Conservation (phyloP, 2,329 filamentous ascomycete genomes). For the Nemania serpens region DNA sequence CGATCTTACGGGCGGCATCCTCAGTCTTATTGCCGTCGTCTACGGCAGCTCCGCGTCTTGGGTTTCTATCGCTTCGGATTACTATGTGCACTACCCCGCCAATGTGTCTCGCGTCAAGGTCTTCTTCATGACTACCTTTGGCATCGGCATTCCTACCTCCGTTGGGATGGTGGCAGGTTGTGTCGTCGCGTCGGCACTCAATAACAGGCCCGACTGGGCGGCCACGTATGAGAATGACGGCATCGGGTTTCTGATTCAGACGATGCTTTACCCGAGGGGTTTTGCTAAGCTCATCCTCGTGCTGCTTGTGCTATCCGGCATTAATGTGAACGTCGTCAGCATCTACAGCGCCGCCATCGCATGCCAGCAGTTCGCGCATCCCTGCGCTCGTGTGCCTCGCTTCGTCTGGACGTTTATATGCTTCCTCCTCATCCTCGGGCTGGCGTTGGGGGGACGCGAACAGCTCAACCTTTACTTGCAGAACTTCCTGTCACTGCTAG, state of each 20-base stretch:
- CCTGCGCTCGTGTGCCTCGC: constrained; percentile 50
- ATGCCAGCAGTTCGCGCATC: constrained; percentile 49
- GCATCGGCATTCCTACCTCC: constrained; percentile 53
- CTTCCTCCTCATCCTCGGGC: constrained; percentile 50
- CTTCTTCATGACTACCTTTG: constrained; percentile 53
- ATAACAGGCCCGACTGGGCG: constrained; percentile 47
- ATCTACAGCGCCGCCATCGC: constrained; percentile 48
- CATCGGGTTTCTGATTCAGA: constrained; percentile 52
- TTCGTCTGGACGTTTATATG: constrained; percentile 53
- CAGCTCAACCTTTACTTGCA: constrained; percentile 50
- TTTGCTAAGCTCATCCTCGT: constrained; percentile 49
- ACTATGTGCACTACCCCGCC: constrained; percentile 54
- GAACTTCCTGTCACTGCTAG: constrained; percentile 54
- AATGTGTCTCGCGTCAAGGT: constrained; percentile 52
- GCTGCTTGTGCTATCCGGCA: constrained; percentile 48
- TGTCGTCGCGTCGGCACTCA: constrained; percentile 49
- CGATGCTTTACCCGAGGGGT: constrained; percentile 49
- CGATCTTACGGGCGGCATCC: constrained; percentile 46
- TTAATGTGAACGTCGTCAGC: constrained; percentile 53
- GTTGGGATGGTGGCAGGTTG: constrained; percentile 54
- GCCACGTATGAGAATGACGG: constrained; percentile 45
- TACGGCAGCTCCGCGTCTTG: constrained; percentile 56
- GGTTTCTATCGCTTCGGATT: constrained; percentile 52
- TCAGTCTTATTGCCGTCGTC: constrained; percentile 51
- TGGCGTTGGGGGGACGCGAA: constrained; percentile 51